Conservation (phyloP, 805 yeast species). For the Sungouiella thailandica region DNA sequence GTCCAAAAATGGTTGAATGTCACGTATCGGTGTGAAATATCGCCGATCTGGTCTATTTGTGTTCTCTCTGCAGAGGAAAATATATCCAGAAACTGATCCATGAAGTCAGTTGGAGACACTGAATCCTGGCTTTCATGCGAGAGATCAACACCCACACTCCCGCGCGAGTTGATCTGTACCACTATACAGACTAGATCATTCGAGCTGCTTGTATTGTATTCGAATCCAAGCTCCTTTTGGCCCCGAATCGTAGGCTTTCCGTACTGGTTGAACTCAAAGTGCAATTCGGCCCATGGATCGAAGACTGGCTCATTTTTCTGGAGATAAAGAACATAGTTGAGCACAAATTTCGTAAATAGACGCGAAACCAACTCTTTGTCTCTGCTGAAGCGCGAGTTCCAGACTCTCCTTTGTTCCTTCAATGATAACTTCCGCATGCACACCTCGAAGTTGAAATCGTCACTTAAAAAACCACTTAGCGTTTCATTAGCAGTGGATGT, state of each 20-base stretch:
- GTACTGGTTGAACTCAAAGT: constrained; percentile 27
- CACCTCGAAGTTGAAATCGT: constrained; percentile 44
- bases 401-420: constrained; percentile 35
- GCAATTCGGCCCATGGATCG: constrained; percentile 19
- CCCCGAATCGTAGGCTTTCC: constrained; percentile 54
- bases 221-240: constrained; percentile 15
- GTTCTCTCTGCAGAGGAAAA: constrained; percentile 34
- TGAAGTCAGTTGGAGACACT: constrained; percentile 20
- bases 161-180: constrained; percentile 22
- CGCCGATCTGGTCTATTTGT: constrained; percentile 19
- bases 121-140: constrained; percentile 29
- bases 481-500: constrained; percentile 7
- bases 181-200: constrained; percentile 44
- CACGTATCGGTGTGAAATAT: constrained; percentile 16
- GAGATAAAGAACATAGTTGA: constrained; percentile 26
- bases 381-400: constrained; percentile 29
- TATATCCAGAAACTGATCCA: constrained; percentile 38
- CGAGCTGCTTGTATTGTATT: constrained; percentile 61
- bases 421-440: constrained; percentile 44
- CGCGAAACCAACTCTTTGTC: constrained; percentile 38
- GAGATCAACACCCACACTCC: constrained; percentile 33
- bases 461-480: constrained; percentile 8
- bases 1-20: constrained; percentile 68
- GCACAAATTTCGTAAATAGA: constrained; percentile 41
- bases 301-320: constrained; percentile 7